Percentiles rank a stretch among this genome's conserved stretches.
These are phyloP conservation scores for Exutisphaerella laricina DNA, from an alignment of 2,329 filamentous ascomycete species.

Conservation along the genomic window DNA sequence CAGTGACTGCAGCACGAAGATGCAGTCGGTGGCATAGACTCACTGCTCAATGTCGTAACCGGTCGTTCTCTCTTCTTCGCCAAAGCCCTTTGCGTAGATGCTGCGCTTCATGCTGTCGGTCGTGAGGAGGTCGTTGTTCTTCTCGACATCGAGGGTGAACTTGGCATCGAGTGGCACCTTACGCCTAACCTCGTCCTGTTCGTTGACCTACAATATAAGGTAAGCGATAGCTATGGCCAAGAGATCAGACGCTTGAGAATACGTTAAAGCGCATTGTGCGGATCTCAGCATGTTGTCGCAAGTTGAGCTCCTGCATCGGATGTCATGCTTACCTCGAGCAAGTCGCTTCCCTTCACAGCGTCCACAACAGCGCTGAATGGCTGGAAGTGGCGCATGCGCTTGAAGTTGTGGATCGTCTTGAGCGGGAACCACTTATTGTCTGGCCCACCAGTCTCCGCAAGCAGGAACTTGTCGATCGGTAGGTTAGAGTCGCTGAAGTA, in stretches of 20 bases:
- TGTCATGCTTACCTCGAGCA: slow-evolving; percentile 57
- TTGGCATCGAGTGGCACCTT: slow-evolving; percentile 60
- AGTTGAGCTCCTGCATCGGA: too few species aligned
- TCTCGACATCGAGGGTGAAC: slow-evolving; percentile 48
- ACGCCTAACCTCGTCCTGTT: slow-evolving; percentile 68
- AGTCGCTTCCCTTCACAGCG: slow-evolving; percentile 70
- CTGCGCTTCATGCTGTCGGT: slow-evolving; percentile 65
- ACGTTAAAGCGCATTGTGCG: too few species aligned
- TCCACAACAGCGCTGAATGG: slow-evolving; percentile 77
- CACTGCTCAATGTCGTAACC: slow-evolving; percentile 84
- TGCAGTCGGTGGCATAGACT: background rate
- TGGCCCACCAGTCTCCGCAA: slow-evolving; percentile 67
- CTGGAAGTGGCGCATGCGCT: slow-evolving; percentile 93
- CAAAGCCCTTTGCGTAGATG: slow-evolving; percentile 93
- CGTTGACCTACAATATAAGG: slow-evolving; percentile 56
- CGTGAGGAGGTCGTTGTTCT: slow-evolving; percentile 51
- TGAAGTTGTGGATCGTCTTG: slow-evolving; percentile 75
- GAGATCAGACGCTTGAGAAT: too few species aligned
- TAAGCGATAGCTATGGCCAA: too few species aligned
- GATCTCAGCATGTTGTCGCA: too few species aligned
- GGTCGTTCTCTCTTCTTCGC: slow-evolving; percentile 71
- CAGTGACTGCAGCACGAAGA: background rate
- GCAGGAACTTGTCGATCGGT: slow-evolving; percentile 80
- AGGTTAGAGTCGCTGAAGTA: slow-evolving; percentile 94
- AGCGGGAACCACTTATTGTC: slow-evolving; percentile 78